Conservation (phyloP, 75 land plant species). For the Adiantum capillusveneris region DNA sequence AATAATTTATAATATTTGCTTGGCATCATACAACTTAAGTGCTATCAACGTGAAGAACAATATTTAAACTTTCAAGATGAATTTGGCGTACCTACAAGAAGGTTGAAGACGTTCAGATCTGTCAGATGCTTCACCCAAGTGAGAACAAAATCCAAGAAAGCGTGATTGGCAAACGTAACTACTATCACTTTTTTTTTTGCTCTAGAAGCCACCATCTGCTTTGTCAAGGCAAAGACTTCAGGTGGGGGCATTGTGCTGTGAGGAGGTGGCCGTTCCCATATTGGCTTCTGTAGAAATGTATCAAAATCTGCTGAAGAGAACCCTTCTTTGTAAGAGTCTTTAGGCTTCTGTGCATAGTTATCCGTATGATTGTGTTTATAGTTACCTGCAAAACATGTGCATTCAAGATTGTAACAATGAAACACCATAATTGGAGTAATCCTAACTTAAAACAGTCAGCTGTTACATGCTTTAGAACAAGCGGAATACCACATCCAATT, state of each 20-base stretch:
- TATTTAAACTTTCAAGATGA: too few relatives aligned
- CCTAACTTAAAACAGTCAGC: too few relatives aligned
- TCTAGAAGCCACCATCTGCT: slow-evolving; percentile 58
- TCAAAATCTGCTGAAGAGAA: neutral
- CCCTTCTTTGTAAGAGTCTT: neutral
- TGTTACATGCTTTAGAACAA: too few relatives aligned
- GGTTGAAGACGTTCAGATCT: slow-evolving; percentile 56
- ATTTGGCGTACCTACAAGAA: slow-evolving; percentile 70
- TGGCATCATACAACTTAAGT: too few relatives aligned
- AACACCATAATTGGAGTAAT: neutral
- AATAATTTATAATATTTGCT: too few relatives aligned
- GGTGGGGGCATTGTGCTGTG: slow-evolving; percentile 57
- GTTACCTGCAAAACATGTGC: neutral
- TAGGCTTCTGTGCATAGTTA: neutral
- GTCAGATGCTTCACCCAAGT: slow-evolving; percentile 96
- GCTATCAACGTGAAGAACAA: too few relatives aligned
- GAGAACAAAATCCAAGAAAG: slow-evolving; percentile 91
- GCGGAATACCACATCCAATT: too few relatives aligned
- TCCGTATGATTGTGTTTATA: too few relatives aligned
- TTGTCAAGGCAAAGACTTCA: slow-evolving; percentile 51
- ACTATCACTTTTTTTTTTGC: slow-evolving; percentile 75
- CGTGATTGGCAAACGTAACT: slow-evolving; percentile 94
- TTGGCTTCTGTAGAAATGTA: slow-evolving; percentile 19
- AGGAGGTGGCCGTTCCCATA: slow-evolving; percentile 67
- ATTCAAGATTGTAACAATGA: neutral